Conservation (phyloP, 371 early-diverging fungal genomes). For the Rhizopus sp. region DNA sequence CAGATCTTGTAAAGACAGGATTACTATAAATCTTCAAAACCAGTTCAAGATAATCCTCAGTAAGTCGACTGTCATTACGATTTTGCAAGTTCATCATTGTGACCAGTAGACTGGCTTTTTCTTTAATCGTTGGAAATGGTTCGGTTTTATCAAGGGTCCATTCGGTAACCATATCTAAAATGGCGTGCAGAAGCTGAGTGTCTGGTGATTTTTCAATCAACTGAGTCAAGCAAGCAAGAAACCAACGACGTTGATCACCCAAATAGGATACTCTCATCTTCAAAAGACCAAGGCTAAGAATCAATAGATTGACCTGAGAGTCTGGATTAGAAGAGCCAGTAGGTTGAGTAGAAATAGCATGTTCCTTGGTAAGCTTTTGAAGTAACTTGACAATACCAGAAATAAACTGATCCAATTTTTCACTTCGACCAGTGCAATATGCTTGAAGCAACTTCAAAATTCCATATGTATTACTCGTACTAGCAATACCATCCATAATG, state of each 20-base stretch:
- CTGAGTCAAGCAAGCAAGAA: constrained; percentile 78
- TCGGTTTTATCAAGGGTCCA: constrained; percentile 86
- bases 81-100: constrained; percentile 87
- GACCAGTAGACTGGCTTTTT: constrained; percentile 88
- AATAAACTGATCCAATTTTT: constrained; percentile 70
- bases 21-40: constrained; percentile 88
- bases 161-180: constrained; percentile 81
- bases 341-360: constrained; percentile 43
- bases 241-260: constrained; percentile 88
- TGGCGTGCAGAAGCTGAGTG: constrained; percentile 66
- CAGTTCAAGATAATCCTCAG: constrained; percentile 82
- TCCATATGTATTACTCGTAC: constrained; percentile 68
- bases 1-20: constrained; percentile 80
- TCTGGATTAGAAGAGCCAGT: constrained; percentile 35
- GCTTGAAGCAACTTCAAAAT: constrained; percentile 77
- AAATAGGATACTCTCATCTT: constrained; percentile 77
- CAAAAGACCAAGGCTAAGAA: constrained; percentile 73
- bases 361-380: constrained; percentile 83
- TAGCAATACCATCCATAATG: constrained; percentile 68
- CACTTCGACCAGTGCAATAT: constrained; percentile 65
- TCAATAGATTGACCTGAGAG: constrained; percentile 62
- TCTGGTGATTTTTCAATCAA: constrained; percentile 84
- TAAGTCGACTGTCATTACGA: constrained; percentile 64
- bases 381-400: constrained; percentile 82
- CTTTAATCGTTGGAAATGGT: constrained; percentile 94